Percentiles rank a stretch among this genome's conserved stretches.
Evolutionary conservation across 2,329 filamentous ascomycete genomes (phyloP).

Genomic region (Fusarium transvaalense): DNA sequence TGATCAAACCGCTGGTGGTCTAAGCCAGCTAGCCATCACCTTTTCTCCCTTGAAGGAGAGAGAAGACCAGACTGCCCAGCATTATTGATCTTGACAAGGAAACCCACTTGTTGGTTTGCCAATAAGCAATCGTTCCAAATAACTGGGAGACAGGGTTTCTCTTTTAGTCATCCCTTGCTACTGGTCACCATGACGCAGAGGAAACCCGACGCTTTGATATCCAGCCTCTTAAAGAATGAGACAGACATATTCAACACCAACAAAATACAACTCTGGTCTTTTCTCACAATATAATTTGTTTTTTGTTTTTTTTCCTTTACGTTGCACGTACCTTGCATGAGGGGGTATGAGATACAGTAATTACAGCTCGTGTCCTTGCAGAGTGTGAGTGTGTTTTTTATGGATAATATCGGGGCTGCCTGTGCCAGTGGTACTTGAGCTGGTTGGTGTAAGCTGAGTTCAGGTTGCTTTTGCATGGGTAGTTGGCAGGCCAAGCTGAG

Average conservation of each 20-base stretch:
- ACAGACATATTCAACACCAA: conserved; percentile 3
- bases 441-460: conserved; percentile 8
- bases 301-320: too few relatives aligned
- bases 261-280: conserved; percentile 6
- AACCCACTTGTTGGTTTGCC: neutral
- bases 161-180: neutral
- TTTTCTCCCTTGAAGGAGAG: neutral
- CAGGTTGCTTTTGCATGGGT: conserved; percentile 1
- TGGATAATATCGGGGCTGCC: neutral
- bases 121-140: conserved; percentile 25
- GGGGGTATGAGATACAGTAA: conserved; percentile 15
- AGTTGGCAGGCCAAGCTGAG: neutral
- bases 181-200: conserved; percentile 23
- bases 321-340: conserved; percentile 40
- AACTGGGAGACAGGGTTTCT: neutral
- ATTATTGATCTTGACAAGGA: neutral
- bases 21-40: conserved; percentile 33
- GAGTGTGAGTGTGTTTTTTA: neutral
- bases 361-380: conserved; percentile 24
- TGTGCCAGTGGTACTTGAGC: conserved; percentile 19
- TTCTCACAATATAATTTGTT: neutral
- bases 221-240: conserved; percentile 31
- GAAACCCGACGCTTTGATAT: neutral
- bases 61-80: neutral
- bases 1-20: conserved; percentile 2